phyloP scores from a whole-genome alignment of 2,329 filamentous ascomycete species.

The Fusarium nisikadoi region DNA sequence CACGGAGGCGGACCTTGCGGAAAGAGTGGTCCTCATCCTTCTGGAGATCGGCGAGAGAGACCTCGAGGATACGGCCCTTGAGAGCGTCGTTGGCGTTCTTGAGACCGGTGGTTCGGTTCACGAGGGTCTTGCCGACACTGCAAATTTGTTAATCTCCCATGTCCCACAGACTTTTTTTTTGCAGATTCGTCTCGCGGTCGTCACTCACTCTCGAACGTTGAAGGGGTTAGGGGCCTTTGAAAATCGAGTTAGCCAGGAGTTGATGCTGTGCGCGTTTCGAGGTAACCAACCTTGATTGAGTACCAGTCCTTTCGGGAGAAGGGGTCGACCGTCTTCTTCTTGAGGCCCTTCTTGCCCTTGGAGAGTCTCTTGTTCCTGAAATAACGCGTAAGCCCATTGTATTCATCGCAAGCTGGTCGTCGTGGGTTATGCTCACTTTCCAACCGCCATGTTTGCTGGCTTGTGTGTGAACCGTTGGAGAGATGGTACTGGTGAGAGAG shows the following conservation, averaged over 20 bases:
- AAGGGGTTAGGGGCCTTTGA: slow-evolving; percentile 90
- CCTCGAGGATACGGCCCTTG: slow-evolving; percentile 99
- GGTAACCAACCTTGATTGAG: slow-evolving; percentile 80
- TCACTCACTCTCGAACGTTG: slow-evolving; percentile 91
- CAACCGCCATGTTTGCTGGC: slow-evolving; percentile 69
- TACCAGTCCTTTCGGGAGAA: slow-evolving; percentile 99
- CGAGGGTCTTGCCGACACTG: slow-evolving; percentile 99
- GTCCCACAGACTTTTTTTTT: slow-evolving; percentile 21
- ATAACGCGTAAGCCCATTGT: slow-evolving; percentile 39
- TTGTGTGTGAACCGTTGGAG: slow-evolving; percentile 56
- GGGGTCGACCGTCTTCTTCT: slow-evolving; percentile 98
- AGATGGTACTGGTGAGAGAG: slow-evolving; percentile 55
- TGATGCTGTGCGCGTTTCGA: background rate
- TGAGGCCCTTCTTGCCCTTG: slow-evolving; percentile 99
- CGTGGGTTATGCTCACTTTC: slow-evolving; percentile 60
- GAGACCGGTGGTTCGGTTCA: slow-evolving; percentile 99
- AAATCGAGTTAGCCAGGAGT: slow-evolving; percentile 32
- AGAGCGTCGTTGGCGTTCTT: slow-evolving; percentile 99
- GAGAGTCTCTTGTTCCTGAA: slow-evolving; percentile 99
- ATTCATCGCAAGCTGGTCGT: slow-evolving; percentile 1
- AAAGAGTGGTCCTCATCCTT: slow-evolving; percentile 99
- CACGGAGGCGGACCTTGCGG: slow-evolving; percentile 98
- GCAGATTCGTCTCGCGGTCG: slow-evolving; percentile 36
- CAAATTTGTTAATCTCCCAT: slow-evolving; percentile 39
- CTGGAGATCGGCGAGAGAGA: slow-evolving; percentile 98